A percentile compares a stretch with the other conserved stretches of the same genome.
Evolutionary conservation across 306 rosid genomes (phyloP).

Genomic region (Quercus gilva): DNA sequence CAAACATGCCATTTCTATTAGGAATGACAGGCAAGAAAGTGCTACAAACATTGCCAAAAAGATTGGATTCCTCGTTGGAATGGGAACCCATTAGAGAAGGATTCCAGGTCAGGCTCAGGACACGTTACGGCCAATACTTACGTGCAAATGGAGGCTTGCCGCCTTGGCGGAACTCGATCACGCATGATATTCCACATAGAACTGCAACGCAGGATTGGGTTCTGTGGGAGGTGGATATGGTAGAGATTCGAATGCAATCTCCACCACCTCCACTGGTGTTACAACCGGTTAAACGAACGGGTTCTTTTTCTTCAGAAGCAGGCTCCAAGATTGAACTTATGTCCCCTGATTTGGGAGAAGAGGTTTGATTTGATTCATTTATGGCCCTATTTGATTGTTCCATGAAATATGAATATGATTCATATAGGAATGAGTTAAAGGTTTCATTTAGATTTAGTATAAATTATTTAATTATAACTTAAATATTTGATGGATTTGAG

Average conservation of each 20-base stretch:
- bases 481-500: too few relatives aligned
- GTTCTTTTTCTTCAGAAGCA: neutral
- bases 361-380: slow-evolving; percentile 37
- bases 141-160: slow-evolving; percentile 84
- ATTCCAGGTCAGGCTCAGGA: slow-evolving; percentile 57
- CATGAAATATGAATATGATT: neutral
- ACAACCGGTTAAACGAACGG: slow-evolving; percentile 22
- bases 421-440: too few relatives aligned
- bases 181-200: slow-evolving; percentile 73
- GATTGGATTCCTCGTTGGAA: slow-evolving; percentile 73
- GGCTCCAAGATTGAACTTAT: slow-evolving; percentile 35
- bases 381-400: neutral
- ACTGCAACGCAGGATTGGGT: slow-evolving; percentile 67
- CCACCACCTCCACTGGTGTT: slow-evolving; percentile 16
- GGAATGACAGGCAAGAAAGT: slow-evolving; percentile 74
- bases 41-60: slow-evolving; percentile 51
- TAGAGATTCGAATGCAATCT: slow-evolving; percentile 32
- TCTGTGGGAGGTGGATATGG: slow-evolving; percentile 76
- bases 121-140: slow-evolving; percentile 66
- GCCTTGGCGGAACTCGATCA: slow-evolving; percentile 84
- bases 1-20: slow-evolving; percentile 61
- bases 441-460: too few relatives aligned
- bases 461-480: too few relatives aligned
- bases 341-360: slow-evolving; percentile 14
- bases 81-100: slow-evolving; percentile 91